Percentiles rank a stretch among this genome's conserved stretches.
Evolutionary conservation across 208 protist genomes (phyloP).

Genomic region (Tetramitus jugosus): DNA sequence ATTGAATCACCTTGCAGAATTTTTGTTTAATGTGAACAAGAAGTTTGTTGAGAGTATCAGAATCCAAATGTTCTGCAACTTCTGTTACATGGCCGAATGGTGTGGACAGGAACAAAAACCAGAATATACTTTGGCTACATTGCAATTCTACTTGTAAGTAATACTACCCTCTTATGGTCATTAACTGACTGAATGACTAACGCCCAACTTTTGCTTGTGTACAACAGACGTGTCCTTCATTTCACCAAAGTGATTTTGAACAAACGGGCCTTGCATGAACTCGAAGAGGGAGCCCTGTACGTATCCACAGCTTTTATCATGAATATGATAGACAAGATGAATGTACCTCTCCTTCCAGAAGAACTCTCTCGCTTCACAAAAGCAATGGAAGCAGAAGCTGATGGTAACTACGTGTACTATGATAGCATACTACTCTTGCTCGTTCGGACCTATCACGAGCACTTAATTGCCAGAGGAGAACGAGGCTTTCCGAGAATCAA

Average conservation of each 20-base stretch:
- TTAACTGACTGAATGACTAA: not conserved
- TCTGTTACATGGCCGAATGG: not conserved
- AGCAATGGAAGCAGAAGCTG: too few relatives aligned
- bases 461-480: too few relatives aligned
- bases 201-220: not conserved
- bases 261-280: not conserved
- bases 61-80: slow-evolving; percentile 9
- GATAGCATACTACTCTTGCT: too few relatives aligned
- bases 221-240: not conserved
- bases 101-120: not conserved
- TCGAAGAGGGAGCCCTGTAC: slow-evolving; percentile 5
- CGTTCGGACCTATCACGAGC: too few relatives aligned
- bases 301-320: not conserved
- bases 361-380: too few relatives aligned
- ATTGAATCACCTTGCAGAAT: not conserved
- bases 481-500: too few relatives aligned
- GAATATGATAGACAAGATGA: not conserved
- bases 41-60: not conserved
- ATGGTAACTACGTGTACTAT: too few relatives aligned
- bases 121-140: not conserved
- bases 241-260: slow-evolving; percentile 1
- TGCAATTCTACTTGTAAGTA: slow-evolving; percentile 17
- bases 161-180: not conserved
- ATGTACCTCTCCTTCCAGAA: not conserved
- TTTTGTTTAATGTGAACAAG: not conserved